These are phyloP conservation scores for Groenewaldozyma sp. DNA, from an alignment of 1,139 yeast genomes.

Conservation along the genomic window DNA sequence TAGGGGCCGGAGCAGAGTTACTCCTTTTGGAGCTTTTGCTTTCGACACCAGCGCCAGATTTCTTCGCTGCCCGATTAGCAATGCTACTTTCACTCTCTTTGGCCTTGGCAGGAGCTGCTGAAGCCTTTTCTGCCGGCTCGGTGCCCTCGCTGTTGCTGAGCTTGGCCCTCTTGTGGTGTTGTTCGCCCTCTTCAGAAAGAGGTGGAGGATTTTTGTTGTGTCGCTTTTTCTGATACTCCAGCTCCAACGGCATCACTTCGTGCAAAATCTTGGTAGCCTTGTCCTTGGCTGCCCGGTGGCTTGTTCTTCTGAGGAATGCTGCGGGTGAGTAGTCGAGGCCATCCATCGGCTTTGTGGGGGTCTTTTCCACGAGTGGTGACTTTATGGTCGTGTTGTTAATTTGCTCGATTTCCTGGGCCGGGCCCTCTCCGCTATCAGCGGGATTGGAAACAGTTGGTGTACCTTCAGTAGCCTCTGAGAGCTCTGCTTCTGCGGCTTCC, in stretches of 20 bases:
- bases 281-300: slow-evolving; percentile 4
- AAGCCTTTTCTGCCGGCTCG: not conserved
- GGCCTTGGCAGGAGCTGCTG: slow-evolving; percentile 5
- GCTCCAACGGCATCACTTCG: slow-evolving; percentile 5
- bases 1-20: not conserved
- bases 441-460: slow-evolving; percentile 8
- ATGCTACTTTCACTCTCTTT: slow-evolving; percentile 6
- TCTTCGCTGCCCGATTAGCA: slow-evolving; percentile 5
- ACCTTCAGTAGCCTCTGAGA: slow-evolving; percentile 4
- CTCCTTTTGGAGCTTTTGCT: not conserved
- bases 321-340: slow-evolving; percentile 6
- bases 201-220: slow-evolving; percentile 4
- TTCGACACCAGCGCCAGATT: slow-evolving; percentile 5
- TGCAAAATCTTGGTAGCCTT: slow-evolving; percentile 4
- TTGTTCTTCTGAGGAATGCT: slow-evolving; percentile 3
- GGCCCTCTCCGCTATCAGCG: slow-evolving; percentile 6
- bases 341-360: not conserved
- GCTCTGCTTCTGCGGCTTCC: slow-evolving; percentile 5
- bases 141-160: not conserved
- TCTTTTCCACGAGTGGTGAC: slow-evolving; percentile 2
- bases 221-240: slow-evolving; percentile 6
- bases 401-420: too few species aligned
- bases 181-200: slow-evolving; percentile 1
- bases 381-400: slow-evolving; percentile 2
- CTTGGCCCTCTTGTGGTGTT: not conserved